A percentile compares a stretch with the other conserved stretches of the same genome.
These are phyloP conservation scores for Thermomucor indicae-seudaticae DNA, from an alignment of 371 early-diverging fungal genomes.

Conservation along the genomic window DNA sequence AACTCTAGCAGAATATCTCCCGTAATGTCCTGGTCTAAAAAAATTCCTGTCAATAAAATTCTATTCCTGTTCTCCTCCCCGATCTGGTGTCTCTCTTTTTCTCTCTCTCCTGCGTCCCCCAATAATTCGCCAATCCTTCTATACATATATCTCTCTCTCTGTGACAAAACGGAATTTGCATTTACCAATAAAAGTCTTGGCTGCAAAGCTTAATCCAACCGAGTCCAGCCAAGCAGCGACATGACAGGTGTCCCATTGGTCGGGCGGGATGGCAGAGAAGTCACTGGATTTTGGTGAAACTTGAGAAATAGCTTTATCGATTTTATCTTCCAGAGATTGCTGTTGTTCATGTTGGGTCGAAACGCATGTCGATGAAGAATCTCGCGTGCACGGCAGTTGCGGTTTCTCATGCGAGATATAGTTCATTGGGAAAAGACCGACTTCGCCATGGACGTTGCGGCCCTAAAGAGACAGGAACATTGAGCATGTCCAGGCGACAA, in stretches of 20 bases:
- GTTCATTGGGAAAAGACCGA: slow-evolving; percentile 77
- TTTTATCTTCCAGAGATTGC: slow-evolving; percentile 25
- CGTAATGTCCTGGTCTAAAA: slow-evolving; percentile 65
- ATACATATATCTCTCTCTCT: too few species aligned
- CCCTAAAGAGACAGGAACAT: slow-evolving; percentile 32
- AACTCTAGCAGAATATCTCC: slow-evolving; percentile 67
- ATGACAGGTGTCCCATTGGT: slow-evolving; percentile 34
- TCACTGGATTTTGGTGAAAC: slow-evolving; percentile 12
- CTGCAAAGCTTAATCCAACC: slow-evolving; percentile 54
- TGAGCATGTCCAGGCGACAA: slow-evolving; percentile 2
- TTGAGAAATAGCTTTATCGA: slow-evolving; percentile 23
- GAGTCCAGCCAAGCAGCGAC: slow-evolving; percentile 44
- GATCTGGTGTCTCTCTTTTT: too few species aligned
- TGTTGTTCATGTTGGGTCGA: slow-evolving; percentile 9
- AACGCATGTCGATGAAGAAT: slow-evolving; percentile 13
- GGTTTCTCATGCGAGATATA: slow-evolving; percentile 45
- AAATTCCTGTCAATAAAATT: too few species aligned
- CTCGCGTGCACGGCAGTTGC: slow-evolving; percentile 17
- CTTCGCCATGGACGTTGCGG: slow-evolving; percentile 56
- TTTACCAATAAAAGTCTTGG: slow-evolving; percentile 59
- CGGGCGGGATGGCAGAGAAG: slow-evolving; percentile 12
- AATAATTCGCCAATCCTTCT: too few species aligned
- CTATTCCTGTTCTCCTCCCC: too few species aligned
- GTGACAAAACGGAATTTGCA: background rate
- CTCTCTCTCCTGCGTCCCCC: too few species aligned